These are phyloP conservation scores for Fraxinus floribunda DNA, from an alignment of 305 asterid species.

Conservation along the genomic window DNA sequence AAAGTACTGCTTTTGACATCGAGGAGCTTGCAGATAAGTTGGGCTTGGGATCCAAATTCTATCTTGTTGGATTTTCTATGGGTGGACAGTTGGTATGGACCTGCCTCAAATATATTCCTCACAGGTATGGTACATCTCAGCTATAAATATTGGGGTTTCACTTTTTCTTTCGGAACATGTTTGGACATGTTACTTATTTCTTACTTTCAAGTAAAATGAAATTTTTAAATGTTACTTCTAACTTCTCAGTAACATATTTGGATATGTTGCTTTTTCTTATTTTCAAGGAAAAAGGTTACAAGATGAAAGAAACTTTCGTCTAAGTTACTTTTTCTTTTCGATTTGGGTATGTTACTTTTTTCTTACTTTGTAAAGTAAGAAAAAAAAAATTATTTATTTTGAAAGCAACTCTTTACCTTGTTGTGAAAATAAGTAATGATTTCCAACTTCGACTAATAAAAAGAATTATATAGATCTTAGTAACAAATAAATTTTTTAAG, in stretches of 20 bases:
- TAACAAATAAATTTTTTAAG: not conserved
- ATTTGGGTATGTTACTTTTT: not conserved
- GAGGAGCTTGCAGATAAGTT: slow-evolving; percentile 79
- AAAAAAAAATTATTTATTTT: not conserved
- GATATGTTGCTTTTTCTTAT: not conserved
- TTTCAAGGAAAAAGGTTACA: not conserved
- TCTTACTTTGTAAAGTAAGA: not conserved
- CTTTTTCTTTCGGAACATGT: not conserved
- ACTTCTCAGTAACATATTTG: not conserved
- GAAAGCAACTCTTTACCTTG: not conserved
- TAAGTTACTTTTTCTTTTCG: not conserved
- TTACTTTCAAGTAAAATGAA: not conserved
- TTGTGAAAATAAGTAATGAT: not conserved
- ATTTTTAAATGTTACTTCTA: not conserved
- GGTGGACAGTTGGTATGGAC: slow-evolving; percentile 86
- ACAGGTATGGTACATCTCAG: slow-evolving; percentile 46
- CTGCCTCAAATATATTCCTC: slow-evolving; percentile 88
- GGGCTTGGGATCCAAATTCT: slow-evolving; percentile 69
- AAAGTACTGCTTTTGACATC: slow-evolving; percentile 55
- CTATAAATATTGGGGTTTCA: not conserved
- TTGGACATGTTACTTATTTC: not conserved
- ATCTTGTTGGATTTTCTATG: slow-evolving; percentile 67
- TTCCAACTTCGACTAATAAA: not conserved
- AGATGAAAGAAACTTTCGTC: not conserved
- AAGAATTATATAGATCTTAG: not conserved